Evolutionary conservation across 2,329 filamentous ascomycete genomes (phyloP).

Genomic region (Cladophialophora chaetospira): DNA sequence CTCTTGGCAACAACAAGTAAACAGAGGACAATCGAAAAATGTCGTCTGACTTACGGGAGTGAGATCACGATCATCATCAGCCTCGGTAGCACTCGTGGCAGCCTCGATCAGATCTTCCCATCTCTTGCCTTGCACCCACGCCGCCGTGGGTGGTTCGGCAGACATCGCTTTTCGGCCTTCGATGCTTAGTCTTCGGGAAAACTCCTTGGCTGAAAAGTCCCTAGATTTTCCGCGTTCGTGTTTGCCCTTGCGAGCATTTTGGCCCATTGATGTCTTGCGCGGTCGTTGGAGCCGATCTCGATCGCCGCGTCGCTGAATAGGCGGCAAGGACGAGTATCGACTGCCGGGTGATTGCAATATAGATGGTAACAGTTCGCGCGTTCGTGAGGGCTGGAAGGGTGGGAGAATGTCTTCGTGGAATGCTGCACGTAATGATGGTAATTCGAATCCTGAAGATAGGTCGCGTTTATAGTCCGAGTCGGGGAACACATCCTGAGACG

Average conservation of each 20-base stretch:
- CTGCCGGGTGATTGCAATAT: slow-evolving; percentile 77
- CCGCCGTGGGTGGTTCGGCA: slow-evolving; percentile 77
- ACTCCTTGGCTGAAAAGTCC: slow-evolving; percentile 63
- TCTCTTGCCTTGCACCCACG: slow-evolving; percentile 73
- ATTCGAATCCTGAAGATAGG: slow-evolving; percentile 66
- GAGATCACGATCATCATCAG: slow-evolving; percentile 80
- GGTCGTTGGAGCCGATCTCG: slow-evolving; percentile 72
- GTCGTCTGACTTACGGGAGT: slow-evolving; percentile 69
- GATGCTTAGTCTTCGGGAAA: slow-evolving; percentile 70
- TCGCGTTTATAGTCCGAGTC: slow-evolving; percentile 68
- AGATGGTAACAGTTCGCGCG: slow-evolving; percentile 77
- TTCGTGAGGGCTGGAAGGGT: slow-evolving; percentile 61
- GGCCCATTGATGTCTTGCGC: slow-evolving; percentile 83
- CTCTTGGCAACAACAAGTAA: slow-evolving; percentile 36
- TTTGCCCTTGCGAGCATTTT: slow-evolving; percentile 71
- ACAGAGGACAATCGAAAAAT: slow-evolving; percentile 38
- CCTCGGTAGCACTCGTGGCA: slow-evolving; percentile 80
- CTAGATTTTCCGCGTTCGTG: slow-evolving; percentile 71
- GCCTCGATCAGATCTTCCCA: slow-evolving; percentile 98
- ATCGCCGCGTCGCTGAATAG: slow-evolving; percentile 69
- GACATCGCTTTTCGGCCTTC: slow-evolving; percentile 82
- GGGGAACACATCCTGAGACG: slow-evolving; percentile 67
- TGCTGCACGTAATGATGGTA: slow-evolving; percentile 68
- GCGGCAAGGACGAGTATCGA: slow-evolving; percentile 84
- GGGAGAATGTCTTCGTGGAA: slow-evolving; percentile 75